phyloP scores from a whole-genome alignment of 371 early-diverging fungal genomes.

The Dinochytrium kinnereticum region DNA sequence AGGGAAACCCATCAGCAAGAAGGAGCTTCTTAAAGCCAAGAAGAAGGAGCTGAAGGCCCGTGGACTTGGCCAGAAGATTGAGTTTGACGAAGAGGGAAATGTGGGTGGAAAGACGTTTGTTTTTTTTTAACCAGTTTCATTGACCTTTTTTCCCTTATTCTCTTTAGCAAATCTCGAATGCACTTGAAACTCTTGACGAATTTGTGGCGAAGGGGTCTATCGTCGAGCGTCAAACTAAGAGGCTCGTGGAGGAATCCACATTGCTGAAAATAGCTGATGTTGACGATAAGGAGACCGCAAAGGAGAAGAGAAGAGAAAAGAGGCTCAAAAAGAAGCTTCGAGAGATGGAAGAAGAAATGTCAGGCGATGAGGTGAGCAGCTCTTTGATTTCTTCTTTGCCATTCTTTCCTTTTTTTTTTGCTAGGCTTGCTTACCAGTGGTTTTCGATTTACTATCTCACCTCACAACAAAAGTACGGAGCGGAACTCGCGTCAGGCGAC shows the following conservation, averaged over 20 bases:
- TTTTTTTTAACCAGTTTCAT: constrained; percentile 1
- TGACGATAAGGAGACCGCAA: constrained; percentile 70
- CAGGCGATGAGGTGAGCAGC: too few species aligned
- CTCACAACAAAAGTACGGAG: too few species aligned
- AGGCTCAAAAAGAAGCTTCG: constrained; percentile 67
- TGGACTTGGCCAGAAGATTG: constrained; percentile 70
- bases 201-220: constrained; percentile 80
- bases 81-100: constrained; percentile 94
- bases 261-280: constrained; percentile 76
- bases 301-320: constrained; percentile 76
- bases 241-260: constrained; percentile 65
- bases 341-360: constrained; percentile 50
- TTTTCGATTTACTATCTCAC: too few species aligned
- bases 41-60: constrained; percentile 71
- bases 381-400: too few species aligned
- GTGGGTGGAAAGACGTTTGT: constrained; percentile 48
- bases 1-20: constrained; percentile 65
- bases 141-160: background rate
- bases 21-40: constrained; percentile 72
- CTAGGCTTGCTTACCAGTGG: too few species aligned
- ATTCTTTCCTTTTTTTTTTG: too few species aligned
- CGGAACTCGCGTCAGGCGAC: too few species aligned
- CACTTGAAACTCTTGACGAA: constrained; percentile 76
- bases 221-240: constrained; percentile 64
- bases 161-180: constrained; percentile 69